Evolutionary conservation across 495 filamentous ascomycete species (phyloP).

Genomic region (Oidiodendron maius): DNA sequence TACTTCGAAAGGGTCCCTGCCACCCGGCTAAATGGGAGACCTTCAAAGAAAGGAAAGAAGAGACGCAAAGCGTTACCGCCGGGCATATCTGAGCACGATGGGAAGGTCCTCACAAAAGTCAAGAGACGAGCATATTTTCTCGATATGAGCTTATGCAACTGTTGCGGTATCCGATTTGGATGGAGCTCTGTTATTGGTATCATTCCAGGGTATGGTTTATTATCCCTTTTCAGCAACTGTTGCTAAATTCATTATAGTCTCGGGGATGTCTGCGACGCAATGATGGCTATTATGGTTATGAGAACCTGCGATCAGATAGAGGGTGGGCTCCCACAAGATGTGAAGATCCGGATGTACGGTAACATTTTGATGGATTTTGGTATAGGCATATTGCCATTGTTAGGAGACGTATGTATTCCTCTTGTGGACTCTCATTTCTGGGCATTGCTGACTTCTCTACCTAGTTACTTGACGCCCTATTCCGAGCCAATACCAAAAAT

Average conservation of each 20-base stretch:
- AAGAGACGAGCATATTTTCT: conserved; percentile 75
- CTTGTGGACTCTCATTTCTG: not conserved
- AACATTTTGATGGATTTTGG: conserved; percentile 74
- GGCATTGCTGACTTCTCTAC: not conserved
- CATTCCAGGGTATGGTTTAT: conserved; percentile 61
- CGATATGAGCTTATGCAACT: conserved; percentile 72
- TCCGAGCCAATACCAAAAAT: conserved; percentile 69
- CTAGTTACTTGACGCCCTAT: conserved; percentile 22
- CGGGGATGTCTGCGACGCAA: conserved; percentile 69
- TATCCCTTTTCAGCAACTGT: not conserved
- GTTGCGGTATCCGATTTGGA: conserved; percentile 72
- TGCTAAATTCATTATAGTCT: conserved; percentile 39
- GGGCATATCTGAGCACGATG: conserved; percentile 74
- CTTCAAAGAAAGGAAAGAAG: conserved; percentile 53
- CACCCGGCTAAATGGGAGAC: conserved; percentile 51
- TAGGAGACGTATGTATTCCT: conserved; percentile 68
- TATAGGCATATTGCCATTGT: conserved; percentile 76
- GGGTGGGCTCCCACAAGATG: conserved; percentile 54
- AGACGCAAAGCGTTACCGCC: conserved; percentile 61
- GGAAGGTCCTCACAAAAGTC: conserved; percentile 69
- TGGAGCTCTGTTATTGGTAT: conserved; percentile 78
- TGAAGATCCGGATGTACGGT: conserved; percentile 63
- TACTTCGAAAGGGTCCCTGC: conserved; percentile 71
- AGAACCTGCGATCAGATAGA: conserved; percentile 60
- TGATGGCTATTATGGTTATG: conserved; percentile 66